Base-by-base conservation (phyloP, 495 filamentous ascomycete genomes). In the Penicillium canescens region DNA sequence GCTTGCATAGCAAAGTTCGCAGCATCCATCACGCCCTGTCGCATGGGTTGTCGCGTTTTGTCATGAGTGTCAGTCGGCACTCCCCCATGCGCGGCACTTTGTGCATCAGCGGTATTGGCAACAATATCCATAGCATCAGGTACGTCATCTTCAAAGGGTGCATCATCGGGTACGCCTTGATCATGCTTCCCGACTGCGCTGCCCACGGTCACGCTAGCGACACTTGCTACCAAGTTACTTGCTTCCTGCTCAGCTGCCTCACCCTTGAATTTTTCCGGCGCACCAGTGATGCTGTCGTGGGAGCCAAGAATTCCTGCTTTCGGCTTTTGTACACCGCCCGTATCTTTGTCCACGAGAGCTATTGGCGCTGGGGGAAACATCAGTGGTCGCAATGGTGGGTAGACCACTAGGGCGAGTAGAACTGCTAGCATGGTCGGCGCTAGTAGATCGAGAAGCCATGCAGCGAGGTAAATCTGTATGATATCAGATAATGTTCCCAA, bases 191-290 rank as follows among this genome's bases (percentile, higher is more conserved):
- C 91, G 0, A 83, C 81, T 1, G 88, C 89, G 50, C 86, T 87
- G 46, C 83, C 85, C 31, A 94, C 71, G 2, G 88, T 88, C 11
- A 95, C 83, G 10, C 82, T 81, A 13, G 88, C 86, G 47, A 95
- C 85, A 23, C 83, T 79, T 53, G 85, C 86, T 16, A 93, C 85
- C 52, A 95, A 84, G 55, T 90, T 92, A 56, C 80, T 84, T 4
- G 91, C 91, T 63, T 95, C 91, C 53, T 88, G 82, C 64, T 96
- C 91, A 10, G 90, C 90, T 1, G 90, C 88, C 64, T 94, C 90
- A 16, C 91, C 91, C 57, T 91, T 86, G 68, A 90, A 83, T 55
- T 87, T 89, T 66, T 94, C 88, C 0, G 90, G 86, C 4, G 89
- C 90, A 26, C 89, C 91, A 0, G 90, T 95, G 6, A 86, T 77